Evolutionary conservation across 2,329 filamentous ascomycete species (phyloP).

Genomic region (Epichloe sibirici): DNA sequence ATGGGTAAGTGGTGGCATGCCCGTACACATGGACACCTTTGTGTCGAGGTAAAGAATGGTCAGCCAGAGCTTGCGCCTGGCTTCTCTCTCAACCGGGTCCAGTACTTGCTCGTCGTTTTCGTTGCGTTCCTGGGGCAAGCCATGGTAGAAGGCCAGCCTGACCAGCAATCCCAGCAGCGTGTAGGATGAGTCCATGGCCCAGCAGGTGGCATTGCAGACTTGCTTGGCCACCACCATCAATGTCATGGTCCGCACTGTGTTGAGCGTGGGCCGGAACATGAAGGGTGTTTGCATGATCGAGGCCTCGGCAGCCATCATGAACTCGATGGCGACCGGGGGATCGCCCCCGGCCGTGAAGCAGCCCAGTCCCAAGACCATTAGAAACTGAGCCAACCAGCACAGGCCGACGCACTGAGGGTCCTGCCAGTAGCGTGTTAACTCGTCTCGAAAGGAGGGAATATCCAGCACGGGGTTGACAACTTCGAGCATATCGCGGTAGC

Average conservation of each 20-base stretch:
- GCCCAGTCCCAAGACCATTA: slow-evolving; percentile 24
- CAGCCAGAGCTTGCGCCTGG: slow-evolving; percentile 21
- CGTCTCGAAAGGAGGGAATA: slow-evolving; percentile 15
- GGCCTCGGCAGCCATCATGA: slow-evolving; percentile 25
- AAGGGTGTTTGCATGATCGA: slow-evolving; percentile 26
- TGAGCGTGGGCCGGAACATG: slow-evolving; percentile 23
- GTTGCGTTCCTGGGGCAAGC: slow-evolving; percentile 19
- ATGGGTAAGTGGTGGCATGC: slow-evolving; percentile 22
- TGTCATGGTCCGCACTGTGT: slow-evolving; percentile 18
- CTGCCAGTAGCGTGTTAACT: slow-evolving; percentile 21
- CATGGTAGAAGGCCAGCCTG: slow-evolving; percentile 21
- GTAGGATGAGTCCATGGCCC: slow-evolving; percentile 25
- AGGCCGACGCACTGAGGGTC: slow-evolving; percentile 18
- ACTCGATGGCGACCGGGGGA: slow-evolving; percentile 19
- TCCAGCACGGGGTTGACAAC: slow-evolving; percentile 24
- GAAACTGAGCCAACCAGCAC: slow-evolving; percentile 22
- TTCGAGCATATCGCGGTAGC: slow-evolving; percentile 21
- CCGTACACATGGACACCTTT: slow-evolving; percentile 23
- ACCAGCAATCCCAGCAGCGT: slow-evolving; percentile 22
- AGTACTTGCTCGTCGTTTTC: slow-evolving; percentile 13
- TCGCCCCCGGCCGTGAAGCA: slow-evolving; percentile 20
- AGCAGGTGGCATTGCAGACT: slow-evolving; percentile 25
- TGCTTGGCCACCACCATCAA: slow-evolving; percentile 25
- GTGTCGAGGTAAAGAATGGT: slow-evolving; percentile 25
- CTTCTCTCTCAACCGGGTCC: slow-evolving; percentile 15